Base-by-base conservation (phyloP, 345 rosid species). In the Cardamine chenopodiifolia region DNA sequence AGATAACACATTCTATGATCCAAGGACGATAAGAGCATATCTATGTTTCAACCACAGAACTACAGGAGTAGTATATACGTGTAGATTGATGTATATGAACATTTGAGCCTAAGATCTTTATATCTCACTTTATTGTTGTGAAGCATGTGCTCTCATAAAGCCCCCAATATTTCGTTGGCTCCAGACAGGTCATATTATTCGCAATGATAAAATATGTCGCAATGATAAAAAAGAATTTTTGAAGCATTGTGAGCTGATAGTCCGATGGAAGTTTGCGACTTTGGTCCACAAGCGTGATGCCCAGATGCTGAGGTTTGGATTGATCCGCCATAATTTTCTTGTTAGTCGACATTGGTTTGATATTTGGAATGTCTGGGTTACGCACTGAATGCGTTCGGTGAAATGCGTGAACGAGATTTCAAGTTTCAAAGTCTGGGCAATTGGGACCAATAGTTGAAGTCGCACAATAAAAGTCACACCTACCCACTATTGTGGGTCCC, bases 1-100 rank as follows among this genome's bases (percentile, higher is more conserved):
- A 70, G 25, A 53, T 76, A 25, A 76, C 80, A 54, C 59, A 76
- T n/a, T 70, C 80, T 44, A n/a, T 62, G 49, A 28, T 76, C 19
- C 66, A 70, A 62, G 80, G 80, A 70, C 32, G 80, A 44, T 76
- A 56, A 47, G 7, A 56, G 7, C 37, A 48, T 14, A 40, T 62
- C 65, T 22, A 58, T 58, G 42, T 47, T 47, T 47, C 52, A 47
- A 47, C 22, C 12, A 59, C 29, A 6, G 8, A 34, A 18, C 12
- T 18, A 58, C 28, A 11, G 8, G 19, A 34, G 62, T 17, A 65
- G 35, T 35, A 23, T 34, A 54, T 10, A 53, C 52, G 9, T 35
- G 39, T 9, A 9, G 39, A 35, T 35, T 35, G 11, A 35, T 35
- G 39, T 35, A 35, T 13, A 35, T 35, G 39, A 35, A 35, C 39